Conservation (phyloP, 2,329 filamentous ascomycete genomes). For the Emmonsiellopsis sp. region DNA sequence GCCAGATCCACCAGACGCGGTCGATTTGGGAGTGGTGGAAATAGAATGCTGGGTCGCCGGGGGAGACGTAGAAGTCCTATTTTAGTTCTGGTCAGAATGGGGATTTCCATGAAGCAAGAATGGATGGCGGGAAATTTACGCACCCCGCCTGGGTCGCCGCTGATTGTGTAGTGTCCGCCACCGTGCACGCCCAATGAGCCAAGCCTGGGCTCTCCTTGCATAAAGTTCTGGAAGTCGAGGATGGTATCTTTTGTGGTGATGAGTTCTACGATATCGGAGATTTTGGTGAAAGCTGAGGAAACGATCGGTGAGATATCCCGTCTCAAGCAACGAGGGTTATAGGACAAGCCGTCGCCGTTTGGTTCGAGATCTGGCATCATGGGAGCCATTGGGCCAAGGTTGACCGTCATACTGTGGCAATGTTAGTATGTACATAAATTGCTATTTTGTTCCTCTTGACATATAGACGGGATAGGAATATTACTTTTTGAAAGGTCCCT, state of each 20-base stretch:
- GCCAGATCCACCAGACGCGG: conserved; percentile 10
- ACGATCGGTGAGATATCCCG: conserved; percentile 26
- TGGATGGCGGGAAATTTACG: neutral
- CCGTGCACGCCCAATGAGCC: neutral
- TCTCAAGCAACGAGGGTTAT: conserved; percentile 28
- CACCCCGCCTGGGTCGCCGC: neutral
- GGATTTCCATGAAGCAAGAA: neutral
- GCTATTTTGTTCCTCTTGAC: neutral
- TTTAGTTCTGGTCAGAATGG: neutral
- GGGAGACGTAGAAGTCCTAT: conserved; percentile 2
- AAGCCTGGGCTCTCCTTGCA: neutral
- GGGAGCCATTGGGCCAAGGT: conserved; percentile 19
- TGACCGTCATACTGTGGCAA: conserved; percentile 26
- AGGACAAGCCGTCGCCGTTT: conserved; percentile 10
- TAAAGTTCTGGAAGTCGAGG: neutral
- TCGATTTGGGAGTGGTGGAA: conserved; percentile 11
- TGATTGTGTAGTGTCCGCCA: neutral
- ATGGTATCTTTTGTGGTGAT: neutral
- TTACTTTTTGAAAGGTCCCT: conserved; percentile 15
- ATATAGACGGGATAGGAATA: neutral
- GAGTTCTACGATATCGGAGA: neutral
- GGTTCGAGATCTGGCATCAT: conserved; percentile 7
- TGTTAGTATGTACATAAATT: neutral
- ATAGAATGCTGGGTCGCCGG: conserved; percentile 10
- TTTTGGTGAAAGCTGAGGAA: neutral